Evolutionary conservation across 371 early-diverging fungal species (phyloP), one percentile per base, ranked within the genome.

Genomic region (Dichotomocladium elegans): DNA sequence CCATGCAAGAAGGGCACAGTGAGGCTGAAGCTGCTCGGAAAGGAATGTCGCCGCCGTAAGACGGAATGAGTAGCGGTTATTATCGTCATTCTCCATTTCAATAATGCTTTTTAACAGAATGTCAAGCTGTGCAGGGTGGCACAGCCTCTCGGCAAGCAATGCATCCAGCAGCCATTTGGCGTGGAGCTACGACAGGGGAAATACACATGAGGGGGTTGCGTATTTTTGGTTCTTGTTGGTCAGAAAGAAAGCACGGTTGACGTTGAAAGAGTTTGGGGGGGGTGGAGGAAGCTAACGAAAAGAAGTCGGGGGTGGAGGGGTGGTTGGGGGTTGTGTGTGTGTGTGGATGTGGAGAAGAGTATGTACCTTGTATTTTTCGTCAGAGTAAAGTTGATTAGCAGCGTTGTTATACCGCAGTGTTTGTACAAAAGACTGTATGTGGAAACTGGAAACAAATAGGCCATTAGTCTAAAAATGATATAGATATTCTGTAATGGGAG

Each of bases 321-420:
- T 3, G 19, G 46, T 27, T 11, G 28, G 46, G 28, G 46, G 6
- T 10, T n/a, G n/a, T n/a, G n/a, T n/a, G n/a, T n/a, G n/a, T n/a
- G n/a, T n/a, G n/a, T n/a, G n/a, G 28, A 14, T 15, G 46, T 15
- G 46, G 28, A 26, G 46, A 26, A 46, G 14, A 24, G 28, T 10
- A 21, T 21, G 26, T 27, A 45, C 45, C 45, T 45, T 21, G 45
- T 45, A 45, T 45, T 8, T 45, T 21, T 47, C 48, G 48, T 47
- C 33, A 47, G 54, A 12, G 15, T 54, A 46, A 9, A n/a, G 35
- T 54, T 27, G 34, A 43, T 42, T 34, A 24, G 45, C 28, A 19
- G 11, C 34, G 29, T n/a, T 12, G 41, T 51, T 47, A 44, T 54
- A 54, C 24, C 24, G 54, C 30, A 46, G 25, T 25, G 22, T 45